Evolutionary conservation across 2,329 filamentous ascomycete genomes (phyloP).

Genomic region (Sphaerostilbella broomeana): DNA sequence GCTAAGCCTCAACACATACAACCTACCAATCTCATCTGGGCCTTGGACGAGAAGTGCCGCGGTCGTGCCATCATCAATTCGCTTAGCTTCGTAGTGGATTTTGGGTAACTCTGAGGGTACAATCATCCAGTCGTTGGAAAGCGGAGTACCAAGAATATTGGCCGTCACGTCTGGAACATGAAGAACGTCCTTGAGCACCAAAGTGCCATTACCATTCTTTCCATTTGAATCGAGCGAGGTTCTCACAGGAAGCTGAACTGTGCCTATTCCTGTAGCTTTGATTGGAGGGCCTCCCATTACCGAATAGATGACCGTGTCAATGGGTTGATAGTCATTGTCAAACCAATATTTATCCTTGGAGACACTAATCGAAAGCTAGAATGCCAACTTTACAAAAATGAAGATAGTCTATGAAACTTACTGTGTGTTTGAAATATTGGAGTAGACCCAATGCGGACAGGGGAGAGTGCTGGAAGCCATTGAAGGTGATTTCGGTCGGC

Average conservation of each 20-base stretch:
- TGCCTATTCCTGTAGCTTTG: slow-evolving; percentile 8
- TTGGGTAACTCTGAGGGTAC: background rate
- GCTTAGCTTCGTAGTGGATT: background rate
- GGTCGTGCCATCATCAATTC: background rate
- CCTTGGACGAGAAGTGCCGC: background rate
- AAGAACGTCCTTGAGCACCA: background rate
- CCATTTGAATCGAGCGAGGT: background rate
- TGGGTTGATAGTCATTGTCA: slow-evolving; percentile 5
- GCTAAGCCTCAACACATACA: background rate
- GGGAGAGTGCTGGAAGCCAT: no score
- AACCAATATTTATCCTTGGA: slow-evolving; percentile 16
- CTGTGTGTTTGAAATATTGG: slow-evolving; percentile 6
- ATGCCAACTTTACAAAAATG: background rate
- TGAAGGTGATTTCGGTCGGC: no score
- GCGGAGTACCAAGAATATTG: background rate
- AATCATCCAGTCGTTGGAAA: background rate
- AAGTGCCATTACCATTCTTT: background rate
- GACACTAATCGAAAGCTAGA: slow-evolving; percentile 4
- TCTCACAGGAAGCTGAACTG: slow-evolving; percentile 8
- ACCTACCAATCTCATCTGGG: background rate
- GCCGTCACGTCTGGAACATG: background rate
- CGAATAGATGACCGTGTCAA: slow-evolving; percentile 2
- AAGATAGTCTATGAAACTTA: no score
- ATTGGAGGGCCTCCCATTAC: background rate
- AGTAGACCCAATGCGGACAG: no score